Percentiles rank a stretch among this genome's conserved stretches.
phyloP scores from a whole-genome alignment of 1,284 basidiomycete species.

The Gomphus sp. region DNA sequence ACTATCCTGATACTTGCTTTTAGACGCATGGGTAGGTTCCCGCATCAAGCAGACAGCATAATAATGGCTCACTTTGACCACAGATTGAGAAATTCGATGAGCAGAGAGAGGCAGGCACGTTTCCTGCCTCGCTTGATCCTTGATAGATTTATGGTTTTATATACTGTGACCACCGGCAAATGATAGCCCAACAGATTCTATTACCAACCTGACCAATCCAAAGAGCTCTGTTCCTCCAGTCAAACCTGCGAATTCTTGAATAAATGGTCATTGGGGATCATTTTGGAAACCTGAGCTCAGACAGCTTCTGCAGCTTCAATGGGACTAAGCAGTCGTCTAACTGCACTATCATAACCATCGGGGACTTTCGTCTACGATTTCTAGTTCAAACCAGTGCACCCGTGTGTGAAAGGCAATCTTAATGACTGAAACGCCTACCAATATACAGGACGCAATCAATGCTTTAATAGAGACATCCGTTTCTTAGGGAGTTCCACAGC shows the following conservation, averaged over 20 bases:
- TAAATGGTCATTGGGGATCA: not conserved
- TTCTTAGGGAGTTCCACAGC: too few relatives aligned
- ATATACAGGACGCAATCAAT: too few relatives aligned
- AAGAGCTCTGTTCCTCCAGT: not conserved
- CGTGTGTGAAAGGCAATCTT: too few relatives aligned
- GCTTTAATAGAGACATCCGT: too few relatives aligned
- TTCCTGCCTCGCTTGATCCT: constrained; percentile 84
- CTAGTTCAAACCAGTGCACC: too few relatives aligned
- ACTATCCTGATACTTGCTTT: constrained; percentile 11
- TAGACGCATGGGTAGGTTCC: constrained; percentile 76
- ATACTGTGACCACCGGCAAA: not conserved
- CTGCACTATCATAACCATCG: too few relatives aligned
- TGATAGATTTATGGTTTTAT: constrained; percentile 23
- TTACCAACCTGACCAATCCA: not conserved
- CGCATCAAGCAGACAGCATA: not conserved
- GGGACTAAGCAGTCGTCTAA: too few relatives aligned
- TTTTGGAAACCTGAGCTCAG: not conserved
- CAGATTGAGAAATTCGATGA: constrained; percentile 87
- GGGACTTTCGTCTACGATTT: too few relatives aligned
- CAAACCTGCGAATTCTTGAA: not conserved
- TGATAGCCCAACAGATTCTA: not conserved
- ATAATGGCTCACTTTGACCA: not conserved
- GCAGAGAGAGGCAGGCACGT: constrained; percentile 85
- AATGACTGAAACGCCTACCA: too few relatives aligned
- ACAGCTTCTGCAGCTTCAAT: too few relatives aligned